Evolutionary conservation across 2,329 filamentous ascomycete genomes (phyloP), one percentile per base, ranked within the genome.

Genomic region (Nigrospora osmanthi): DNA sequence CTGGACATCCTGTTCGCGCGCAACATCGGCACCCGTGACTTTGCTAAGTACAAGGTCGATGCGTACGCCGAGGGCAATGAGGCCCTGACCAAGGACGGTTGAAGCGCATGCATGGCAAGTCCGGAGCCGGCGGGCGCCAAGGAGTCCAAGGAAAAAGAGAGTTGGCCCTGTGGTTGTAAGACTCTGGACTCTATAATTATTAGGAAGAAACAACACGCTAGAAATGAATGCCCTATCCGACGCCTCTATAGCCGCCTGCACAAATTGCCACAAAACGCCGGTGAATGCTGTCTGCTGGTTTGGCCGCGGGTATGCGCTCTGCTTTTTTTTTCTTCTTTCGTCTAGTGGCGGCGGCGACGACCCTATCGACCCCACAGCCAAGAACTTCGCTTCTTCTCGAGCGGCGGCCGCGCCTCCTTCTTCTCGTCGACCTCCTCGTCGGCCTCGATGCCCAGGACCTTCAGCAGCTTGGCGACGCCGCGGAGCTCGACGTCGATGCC

Each of bases 391-490:
- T 58, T 54, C 54, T 68, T 71, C 43, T 68, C 66, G 19, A 42
- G 23, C 19, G 40, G 40, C 33, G 33, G 6, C 42, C 2, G 9
- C 3, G 3, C 54, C 53, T 85, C 87, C 13, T 80, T 89, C 46
- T 91, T 93, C 70, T 93, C 93, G 69, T 88, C 85, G 0, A 85
- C 87, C 0, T 87, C 87, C 0, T 88, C 83, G 0, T 89, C 42
- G 37, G 32, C 32, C 10, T 40, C 17, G 4, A 46, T 11, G 11
- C 28, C 53, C 3, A 60, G 49, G 1, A 47, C 53, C 15, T 42
- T 19, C 32, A 54, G 50, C 0, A 60, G 17, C 7, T 32, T 47
- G 31, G 32, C 30, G 13, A 44, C 43, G 32, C 49, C 47, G 3
- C 37, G 11, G 11, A 60, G 40, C 14, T 54, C 53, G 34, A 57